These are phyloP conservation scores for Lathyrus oleraceus DNA, from an alignment of 306 rosid species.

Conservation along the genomic window DNA sequence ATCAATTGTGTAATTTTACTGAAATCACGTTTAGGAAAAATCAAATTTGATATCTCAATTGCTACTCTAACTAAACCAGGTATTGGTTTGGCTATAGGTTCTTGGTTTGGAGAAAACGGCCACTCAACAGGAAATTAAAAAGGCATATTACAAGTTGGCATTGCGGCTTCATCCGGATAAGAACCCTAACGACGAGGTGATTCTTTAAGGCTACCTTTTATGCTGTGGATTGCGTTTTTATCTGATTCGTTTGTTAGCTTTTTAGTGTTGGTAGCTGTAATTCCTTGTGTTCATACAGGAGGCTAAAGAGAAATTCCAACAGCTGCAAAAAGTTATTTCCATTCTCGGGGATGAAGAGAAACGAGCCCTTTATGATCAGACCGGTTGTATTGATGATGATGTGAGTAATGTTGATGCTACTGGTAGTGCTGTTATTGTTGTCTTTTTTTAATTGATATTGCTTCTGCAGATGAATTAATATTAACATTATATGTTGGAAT, in stretches of 20 bases:
- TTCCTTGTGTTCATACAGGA: conserved; percentile 46
- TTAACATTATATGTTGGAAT: not conserved
- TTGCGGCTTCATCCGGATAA: conserved; percentile 95
- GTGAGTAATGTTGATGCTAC: conserved; percentile 46
- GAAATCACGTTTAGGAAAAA: not conserved
- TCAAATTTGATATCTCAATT: not conserved
- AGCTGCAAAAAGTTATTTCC: conserved; percentile 82
- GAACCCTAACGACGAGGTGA: conserved; percentile 73
- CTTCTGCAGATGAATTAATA: not conserved
- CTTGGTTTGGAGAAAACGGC: conserved; percentile 84
- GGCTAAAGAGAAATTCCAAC: conserved; percentile 90
- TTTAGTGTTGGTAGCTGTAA: conserved; percentile 18
- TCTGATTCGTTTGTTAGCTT: not conserved
- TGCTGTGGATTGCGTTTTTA: not conserved
- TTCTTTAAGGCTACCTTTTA: not conserved
- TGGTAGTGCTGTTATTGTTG: not conserved
- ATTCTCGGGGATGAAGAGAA: conserved; percentile 94
- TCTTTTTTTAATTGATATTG: not conserved
- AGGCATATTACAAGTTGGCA: conserved; percentile 86
- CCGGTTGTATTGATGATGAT: conserved; percentile 85
- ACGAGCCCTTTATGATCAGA: conserved; percentile 82
- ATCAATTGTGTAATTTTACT: not conserved
- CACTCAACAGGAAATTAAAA: conserved; percentile 86
- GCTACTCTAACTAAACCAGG: too few relatives aligned
- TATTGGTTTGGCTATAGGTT: too few relatives aligned